Percentiles rank a stretch among this genome's conserved stretches.
Conservation (phyloP, 2,329 filamentous ascomycete genomes). For the Exophiala spinifera region DNA sequence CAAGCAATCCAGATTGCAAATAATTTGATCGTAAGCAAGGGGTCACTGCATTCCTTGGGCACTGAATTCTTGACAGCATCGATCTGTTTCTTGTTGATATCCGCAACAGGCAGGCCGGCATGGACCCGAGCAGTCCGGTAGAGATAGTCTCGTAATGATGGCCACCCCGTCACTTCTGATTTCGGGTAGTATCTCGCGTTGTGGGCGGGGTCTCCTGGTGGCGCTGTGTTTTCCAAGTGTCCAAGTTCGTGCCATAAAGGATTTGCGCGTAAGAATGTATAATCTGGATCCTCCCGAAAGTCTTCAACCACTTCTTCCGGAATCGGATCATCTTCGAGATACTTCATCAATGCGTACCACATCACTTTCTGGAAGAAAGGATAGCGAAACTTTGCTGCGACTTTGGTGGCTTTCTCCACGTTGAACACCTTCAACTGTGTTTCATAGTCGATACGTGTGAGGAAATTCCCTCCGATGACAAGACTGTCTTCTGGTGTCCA, state of each 20-base stretch:
- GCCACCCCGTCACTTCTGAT: constrained; percentile 59
- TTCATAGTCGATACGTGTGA: constrained; percentile 62
- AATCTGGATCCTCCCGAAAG: constrained; percentile 54
- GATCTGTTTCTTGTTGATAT: constrained; percentile 56
- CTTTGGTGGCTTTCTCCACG: constrained; percentile 65
- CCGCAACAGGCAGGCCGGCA: constrained; percentile 57
- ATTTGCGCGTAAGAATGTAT: constrained; percentile 51
- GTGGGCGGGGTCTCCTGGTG: constrained; percentile 52
- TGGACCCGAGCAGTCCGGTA: constrained; percentile 62
- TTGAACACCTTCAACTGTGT: constrained; percentile 65
- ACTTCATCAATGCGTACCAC: constrained; percentile 65
- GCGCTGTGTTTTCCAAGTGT: constrained; percentile 51
- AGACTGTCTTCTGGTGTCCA: constrained; percentile 68
- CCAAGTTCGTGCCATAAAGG: constrained; percentile 60
- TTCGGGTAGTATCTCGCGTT: constrained; percentile 62
- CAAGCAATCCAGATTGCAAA: constrained; percentile 66
- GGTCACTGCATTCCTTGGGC: constrained; percentile 60
- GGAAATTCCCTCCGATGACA: constrained; percentile 69
- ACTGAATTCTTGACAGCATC: constrained; percentile 62
- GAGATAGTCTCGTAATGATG: constrained; percentile 59
- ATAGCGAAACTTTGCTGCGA: constrained; percentile 63
- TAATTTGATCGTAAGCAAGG: constrained; percentile 56
- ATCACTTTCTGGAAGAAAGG: constrained; percentile 66
- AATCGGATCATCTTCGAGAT: constrained; percentile 63
- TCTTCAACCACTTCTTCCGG: constrained; percentile 54